Conservation (phyloP, 768 basidiomycete genomes). For the Crassisporium funariophilum region DNA sequence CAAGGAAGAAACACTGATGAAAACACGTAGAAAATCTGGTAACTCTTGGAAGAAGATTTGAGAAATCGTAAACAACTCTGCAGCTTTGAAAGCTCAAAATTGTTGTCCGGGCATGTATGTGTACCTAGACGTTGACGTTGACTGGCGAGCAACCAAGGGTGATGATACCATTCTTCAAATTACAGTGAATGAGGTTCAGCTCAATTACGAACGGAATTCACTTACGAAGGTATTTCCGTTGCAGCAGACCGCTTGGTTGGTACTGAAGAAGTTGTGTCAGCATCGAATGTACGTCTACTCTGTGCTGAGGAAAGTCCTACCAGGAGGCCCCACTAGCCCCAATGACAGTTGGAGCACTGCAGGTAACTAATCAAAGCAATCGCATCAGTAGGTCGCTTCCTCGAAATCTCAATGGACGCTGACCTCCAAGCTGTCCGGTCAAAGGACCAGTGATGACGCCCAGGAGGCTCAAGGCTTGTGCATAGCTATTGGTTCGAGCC, state of each 20-base stretch:
- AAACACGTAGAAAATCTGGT: too few relatives aligned
- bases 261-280: conserved; percentile 10
- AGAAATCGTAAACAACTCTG: too few relatives aligned
- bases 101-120: background rate
- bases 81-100: too few relatives aligned
- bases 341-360: conserved; percentile 16
- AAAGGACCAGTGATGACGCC: conserved; percentile 11
- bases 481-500: background rate
- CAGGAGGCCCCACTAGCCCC: conserved; percentile 18
- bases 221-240: conserved; percentile 21
- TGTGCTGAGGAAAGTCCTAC: background rate
- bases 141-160: conserved; percentile 21
- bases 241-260: conserved; percentile 24
- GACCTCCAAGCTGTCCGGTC: conserved; percentile 21
- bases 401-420: conserved; percentile 1
- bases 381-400: background rate
- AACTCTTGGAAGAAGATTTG: too few relatives aligned
- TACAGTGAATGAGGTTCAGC: background rate
- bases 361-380: conserved; percentile 14
- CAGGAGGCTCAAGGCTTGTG: conserved; percentile 9
- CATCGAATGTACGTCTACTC: background rate
- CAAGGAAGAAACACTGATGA: too few relatives aligned
- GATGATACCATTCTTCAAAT: conserved; percentile 15
- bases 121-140: conserved; percentile 18
- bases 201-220: background rate